Base-by-base conservation (phyloP, 2,329 filamentous ascomycete genomes). In the Paramyrothecium roridum region DNA sequence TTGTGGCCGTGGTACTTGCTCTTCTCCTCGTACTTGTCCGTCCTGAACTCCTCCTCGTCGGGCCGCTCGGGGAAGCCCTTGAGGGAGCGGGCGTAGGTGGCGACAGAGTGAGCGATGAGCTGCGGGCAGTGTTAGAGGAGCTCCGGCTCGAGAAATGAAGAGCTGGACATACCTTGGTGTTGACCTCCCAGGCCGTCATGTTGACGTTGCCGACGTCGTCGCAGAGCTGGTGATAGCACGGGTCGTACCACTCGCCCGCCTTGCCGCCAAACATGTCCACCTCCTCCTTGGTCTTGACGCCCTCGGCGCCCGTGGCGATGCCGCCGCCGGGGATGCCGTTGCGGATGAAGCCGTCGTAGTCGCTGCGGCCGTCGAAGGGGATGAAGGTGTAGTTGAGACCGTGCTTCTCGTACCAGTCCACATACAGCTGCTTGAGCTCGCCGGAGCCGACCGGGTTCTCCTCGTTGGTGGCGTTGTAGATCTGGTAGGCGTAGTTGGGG, bases 271-370 rank as follows among this genome's bases (percentile, higher is more conserved):
- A 93, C 72, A 84, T 72, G 45, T 73, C 75, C 2, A 73, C 81
- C 67, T 93, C 87, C 34, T 84, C 79, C 51, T 79, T 73, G 0
- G 88, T 91, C 82, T 92, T 93, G 73, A 90, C 70, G 13, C 82
- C 87, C 70, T 93, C 89, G 1, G 90, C 90, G 43, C 90, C 90
- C 2, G 89, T 91, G 54, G 89, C 88, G 57, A 93, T 84, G 30
- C 90, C 90, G 22, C 90, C 89, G 1, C 84, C 84, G 0, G 90
- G 87, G 46, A 93, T 91, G 3, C 87, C 87, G 54, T 83, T 80
- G 37, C 83, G 79, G 64, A 92, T 87, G 75, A 93, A 93, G 1
- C 84, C 87, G 52, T 86, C 88, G 63, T 93, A 93, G 71, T 95
- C 90, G 59, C 86, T 90, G 56, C 90, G 85, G 8, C 90, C 90